These are phyloP conservation scores for Protomyces inouyei DNA, from an alignment of 1,139 yeast genomes.

Conservation along the genomic window DNA sequence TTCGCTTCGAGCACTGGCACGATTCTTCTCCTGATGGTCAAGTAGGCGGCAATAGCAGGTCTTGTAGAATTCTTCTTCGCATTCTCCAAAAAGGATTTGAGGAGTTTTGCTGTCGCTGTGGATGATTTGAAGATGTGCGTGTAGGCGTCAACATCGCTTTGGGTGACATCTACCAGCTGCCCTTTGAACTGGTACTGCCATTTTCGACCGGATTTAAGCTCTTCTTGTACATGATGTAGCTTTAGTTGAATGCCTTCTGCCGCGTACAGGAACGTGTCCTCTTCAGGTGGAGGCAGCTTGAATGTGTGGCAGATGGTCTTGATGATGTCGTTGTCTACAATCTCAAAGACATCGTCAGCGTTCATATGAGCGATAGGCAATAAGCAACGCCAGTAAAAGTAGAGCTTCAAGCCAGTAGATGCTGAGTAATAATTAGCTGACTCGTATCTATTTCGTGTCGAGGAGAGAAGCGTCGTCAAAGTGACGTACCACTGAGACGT, in stretches of 20 bases:
- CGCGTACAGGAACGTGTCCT: slow-evolving; percentile 10
- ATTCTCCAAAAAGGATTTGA: slow-evolving; percentile 4
- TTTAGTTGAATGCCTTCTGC: slow-evolving; percentile 3
- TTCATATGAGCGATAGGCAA: background rate
- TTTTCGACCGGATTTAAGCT: background rate
- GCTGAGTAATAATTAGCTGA: background rate
- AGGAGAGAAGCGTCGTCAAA: no score
- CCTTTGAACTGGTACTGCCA: slow-evolving; percentile 2
- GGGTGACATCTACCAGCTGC: background rate
- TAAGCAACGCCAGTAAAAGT: background rate
- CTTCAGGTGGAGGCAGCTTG: background rate
- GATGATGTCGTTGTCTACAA: background rate
- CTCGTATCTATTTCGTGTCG: no score
- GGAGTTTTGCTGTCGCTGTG: slow-evolving; percentile 5
- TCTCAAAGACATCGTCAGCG: background rate
- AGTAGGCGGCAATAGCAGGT: background rate
- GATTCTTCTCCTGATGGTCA: background rate
- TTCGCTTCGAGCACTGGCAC: background rate
- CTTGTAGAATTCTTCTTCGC: slow-evolving; percentile 17
- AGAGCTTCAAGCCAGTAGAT: background rate
- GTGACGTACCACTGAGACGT: background rate
- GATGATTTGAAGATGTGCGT: slow-evolving; percentile 4
- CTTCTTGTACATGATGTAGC: background rate
- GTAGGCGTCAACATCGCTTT: slow-evolving; percentile 10
- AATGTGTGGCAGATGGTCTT: background rate